Percentiles rank a stretch among this genome's conserved stretches.
These are phyloP conservation scores for Typha latifolia DNA, from an alignment of 176 grass and related monocot genomes.

Conservation along the genomic window DNA sequence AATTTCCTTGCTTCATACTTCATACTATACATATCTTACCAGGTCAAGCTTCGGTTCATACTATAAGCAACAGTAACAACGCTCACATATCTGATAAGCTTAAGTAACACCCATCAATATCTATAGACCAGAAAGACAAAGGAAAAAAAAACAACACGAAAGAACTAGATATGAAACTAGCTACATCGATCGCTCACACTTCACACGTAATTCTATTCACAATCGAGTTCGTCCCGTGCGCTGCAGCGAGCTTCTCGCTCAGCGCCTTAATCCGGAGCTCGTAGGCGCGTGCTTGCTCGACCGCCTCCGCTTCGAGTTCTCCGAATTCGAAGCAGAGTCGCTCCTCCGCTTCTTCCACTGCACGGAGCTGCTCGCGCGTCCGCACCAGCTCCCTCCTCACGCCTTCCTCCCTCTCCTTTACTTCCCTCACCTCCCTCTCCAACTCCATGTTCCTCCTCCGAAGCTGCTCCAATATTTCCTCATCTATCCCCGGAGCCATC, in stretches of 20 bases:
- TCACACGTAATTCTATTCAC: no score
- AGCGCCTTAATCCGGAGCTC: neutral
- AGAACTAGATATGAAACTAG: no score
- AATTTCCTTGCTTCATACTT: no score
- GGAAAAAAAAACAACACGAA: no score
- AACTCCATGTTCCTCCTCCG: conserved; percentile 29
- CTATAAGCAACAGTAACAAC: no score
- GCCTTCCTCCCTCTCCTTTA: conserved; percentile 14
- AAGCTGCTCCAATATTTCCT: conserved; percentile 19
- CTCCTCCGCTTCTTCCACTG: conserved; percentile 35
- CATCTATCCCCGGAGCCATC: neutral
- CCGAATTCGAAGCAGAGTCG: conserved; percentile 23
- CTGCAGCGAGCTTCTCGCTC: neutral
- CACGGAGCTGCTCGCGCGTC: neutral
- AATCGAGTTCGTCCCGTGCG: neutral
- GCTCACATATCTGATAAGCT: no score
- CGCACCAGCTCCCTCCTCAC: conserved; percentile 13
- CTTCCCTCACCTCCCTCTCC: conserved; percentile 22
- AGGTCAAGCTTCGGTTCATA: no score
- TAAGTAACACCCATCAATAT: no score
- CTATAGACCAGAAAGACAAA: no score
- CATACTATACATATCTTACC: no score
- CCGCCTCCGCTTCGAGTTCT: conserved; percentile 27
- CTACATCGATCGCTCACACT: no score
- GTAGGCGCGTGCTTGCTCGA: conserved; percentile 11